These are phyloP conservation scores for Mortierella sp. DNA, from an alignment of 371 early-diverging fungal genomes.

Conservation along the genomic window DNA sequence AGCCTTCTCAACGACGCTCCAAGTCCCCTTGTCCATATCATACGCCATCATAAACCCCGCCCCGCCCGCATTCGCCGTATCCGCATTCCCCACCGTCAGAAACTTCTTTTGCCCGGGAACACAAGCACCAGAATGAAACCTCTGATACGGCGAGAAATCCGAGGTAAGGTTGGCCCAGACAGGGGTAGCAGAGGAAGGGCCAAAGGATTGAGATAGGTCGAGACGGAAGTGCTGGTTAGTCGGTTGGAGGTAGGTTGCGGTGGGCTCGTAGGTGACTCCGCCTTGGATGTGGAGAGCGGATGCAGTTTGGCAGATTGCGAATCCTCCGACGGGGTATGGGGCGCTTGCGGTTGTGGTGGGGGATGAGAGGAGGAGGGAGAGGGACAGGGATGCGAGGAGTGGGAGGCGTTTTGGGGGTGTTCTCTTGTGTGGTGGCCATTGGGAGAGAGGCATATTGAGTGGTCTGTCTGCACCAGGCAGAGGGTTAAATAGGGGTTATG, in stretches of 20 bases:
- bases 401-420: background rate
- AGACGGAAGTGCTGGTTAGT: conserved; percentile 56
- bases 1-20: conserved; percentile 12
- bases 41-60: conserved; percentile 48
- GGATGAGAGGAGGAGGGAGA: background rate
- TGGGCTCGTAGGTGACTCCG: conserved; percentile 33
- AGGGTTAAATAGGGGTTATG: background rate
- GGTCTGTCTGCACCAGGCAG: too few relatives aligned
- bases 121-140: conserved; percentile 51
- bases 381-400: background rate
- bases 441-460: background rate
- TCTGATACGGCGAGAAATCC: conserved; percentile 43
- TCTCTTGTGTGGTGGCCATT: background rate
- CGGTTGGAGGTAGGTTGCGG: conserved; percentile 26
- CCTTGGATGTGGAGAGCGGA: conserved; percentile 51
- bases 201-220: conserved; percentile 46
- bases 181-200: conserved; percentile 16
- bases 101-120: conserved; percentile 30
- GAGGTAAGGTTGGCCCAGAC: conserved; percentile 51
- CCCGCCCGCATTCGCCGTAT: conserved; percentile 19
- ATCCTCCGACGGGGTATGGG: conserved; percentile 49
- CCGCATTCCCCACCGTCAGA: conserved; percentile 48
- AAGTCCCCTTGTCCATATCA: conserved; percentile 35
- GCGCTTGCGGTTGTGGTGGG: conserved; percentile 3
- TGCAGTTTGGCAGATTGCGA: conserved; percentile 47